Base-by-base conservation (phyloP, 1,284 basidiomycete genomes). In the Malassezia pachydermatis region DNA sequence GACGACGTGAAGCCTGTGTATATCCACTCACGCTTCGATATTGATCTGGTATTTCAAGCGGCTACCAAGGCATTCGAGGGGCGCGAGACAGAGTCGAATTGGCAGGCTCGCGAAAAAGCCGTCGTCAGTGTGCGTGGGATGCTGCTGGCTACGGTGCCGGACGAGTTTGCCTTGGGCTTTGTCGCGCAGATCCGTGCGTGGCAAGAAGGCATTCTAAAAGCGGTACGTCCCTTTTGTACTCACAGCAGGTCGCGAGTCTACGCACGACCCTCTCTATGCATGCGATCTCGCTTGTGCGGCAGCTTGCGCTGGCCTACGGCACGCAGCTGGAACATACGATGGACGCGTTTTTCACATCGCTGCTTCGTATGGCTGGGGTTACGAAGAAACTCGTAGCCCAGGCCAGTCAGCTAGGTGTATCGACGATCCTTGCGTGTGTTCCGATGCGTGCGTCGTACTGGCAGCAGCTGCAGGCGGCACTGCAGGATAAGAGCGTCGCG, bases 51-150 rank as follows among this genome's bases (percentile, higher is more conserved):
- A 61, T 86, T 95, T 63, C 75, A 78, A 4, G 73, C 75, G 14
- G 88, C 94, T 83, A 68, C 79, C 17, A 83, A 84, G 41, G 75
- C 77, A 49, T 95, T 95, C 63, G 84, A 88, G 81, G 89, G 88
- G 14, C 94, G 82, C 74, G 94, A 99, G 75, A 88, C 86, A 0
- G 92, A 98, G 67, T 86, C 92, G 62, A 99, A 99, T 66, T 99
- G 92, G 92, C 78, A 80, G 34, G 75, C 78, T 20, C 79, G 92
- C 55, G 92, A 99, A 57, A 80, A 79, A 54, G 78, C 83, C 11
- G 77, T 95, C 51, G 76, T 81, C 39, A 79, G 81, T 14, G 81
- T 98, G 9, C 80, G 94, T 40, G 90, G 92, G 5, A 89, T 98
- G 86, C 73, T 99, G 54, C 84, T 83, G 58, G 87, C 84, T 23